Base-by-base conservation (phyloP, 345 rosid species). In the Punica granatum region DNA sequence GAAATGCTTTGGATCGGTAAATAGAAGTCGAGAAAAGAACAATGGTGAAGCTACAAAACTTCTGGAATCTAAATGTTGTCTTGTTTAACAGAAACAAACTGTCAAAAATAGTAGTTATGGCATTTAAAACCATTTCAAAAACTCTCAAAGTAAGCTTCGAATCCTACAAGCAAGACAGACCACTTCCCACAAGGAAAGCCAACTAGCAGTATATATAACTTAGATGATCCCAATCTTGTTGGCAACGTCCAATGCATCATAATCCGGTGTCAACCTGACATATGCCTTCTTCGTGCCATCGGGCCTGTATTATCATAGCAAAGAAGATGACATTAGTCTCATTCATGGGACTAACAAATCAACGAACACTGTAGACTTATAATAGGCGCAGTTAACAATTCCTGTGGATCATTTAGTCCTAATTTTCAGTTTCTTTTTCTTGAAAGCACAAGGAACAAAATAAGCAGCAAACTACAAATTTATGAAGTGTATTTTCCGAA, bases 241-340 rank as follows among this genome's bases (percentile, higher is more conserved):
- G 30, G 89, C 92, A 68, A 84, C 92, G 70, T 88, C 93, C 78
- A 88, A 66, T n/a, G 98, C 98, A 73, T 90, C 98, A 11, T 76
- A 85, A 65, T 93, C 98, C 8, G 97, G 97, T 1, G 94, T 89
- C 91, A 93, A 80, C 82, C 97, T 86, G 16, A 93, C 97, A 39
- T 87, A 89, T 4, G 98, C 97, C 82, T 90, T 93, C 90, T 93
- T 93, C 0, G 92, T 90, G 25, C 97, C 97, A 81, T 93, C 95
- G 1, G 97, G 98, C 92, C 89, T 84, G 77, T 65, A 77, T 9
- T 34, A 61, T 25, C 33, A 14, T 37, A n/a, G 16, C 43, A 39
- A 25, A 69, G n/a, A 19, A 39, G 23, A 31, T 19, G 30, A 33
- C 32, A 30, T 59, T 16, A 32, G 21, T 32, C 43, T 66, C 0